phyloP scores from a whole-genome alignment of 192 early-diverging fungal genomes.

The Podila clonocystis region DNA sequence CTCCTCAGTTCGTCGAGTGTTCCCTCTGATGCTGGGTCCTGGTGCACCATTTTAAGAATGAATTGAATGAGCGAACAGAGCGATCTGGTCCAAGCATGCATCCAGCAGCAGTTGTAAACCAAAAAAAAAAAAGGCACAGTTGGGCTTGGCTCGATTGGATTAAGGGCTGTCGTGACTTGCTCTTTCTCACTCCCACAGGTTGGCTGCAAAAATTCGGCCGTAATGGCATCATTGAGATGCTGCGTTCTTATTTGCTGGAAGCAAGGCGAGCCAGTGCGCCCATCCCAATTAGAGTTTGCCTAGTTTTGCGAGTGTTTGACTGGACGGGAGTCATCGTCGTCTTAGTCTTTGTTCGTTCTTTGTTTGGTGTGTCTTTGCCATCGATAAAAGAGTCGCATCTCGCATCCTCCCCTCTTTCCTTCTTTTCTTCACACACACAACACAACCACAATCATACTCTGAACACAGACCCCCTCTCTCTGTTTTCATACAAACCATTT shows the following conservation, averaged over 20 bases:
- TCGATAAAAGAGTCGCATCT: neutral
- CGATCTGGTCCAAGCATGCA: neutral
- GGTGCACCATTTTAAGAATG: conserved; percentile 16
- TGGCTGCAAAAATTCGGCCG: too few species aligned
- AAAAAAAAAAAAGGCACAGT: too few species aligned
- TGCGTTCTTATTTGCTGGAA: too few species aligned
- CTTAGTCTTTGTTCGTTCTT: neutral
- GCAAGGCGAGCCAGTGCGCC: too few species aligned
- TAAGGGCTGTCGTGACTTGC: too few species aligned
- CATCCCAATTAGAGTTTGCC: too few species aligned
- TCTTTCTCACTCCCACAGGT: too few species aligned
- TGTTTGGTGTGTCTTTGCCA: neutral
- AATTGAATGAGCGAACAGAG: neutral
- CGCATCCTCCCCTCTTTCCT: neutral
- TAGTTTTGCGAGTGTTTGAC: too few species aligned
- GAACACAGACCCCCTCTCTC: conserved; percentile 1
- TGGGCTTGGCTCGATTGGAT: too few species aligned
- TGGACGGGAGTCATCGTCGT: neutral
- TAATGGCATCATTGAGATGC: too few species aligned
- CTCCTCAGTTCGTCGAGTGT: conserved; percentile 45
- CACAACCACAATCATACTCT: neutral
- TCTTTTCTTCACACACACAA: neutral
- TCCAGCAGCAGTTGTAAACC: too few species aligned
- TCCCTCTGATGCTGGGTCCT: conserved; percentile 21
- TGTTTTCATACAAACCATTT: neutral